Base-by-base conservation (phyloP, 176 grass and related monocot genomes). In the Pontederia crassipes region DNA sequence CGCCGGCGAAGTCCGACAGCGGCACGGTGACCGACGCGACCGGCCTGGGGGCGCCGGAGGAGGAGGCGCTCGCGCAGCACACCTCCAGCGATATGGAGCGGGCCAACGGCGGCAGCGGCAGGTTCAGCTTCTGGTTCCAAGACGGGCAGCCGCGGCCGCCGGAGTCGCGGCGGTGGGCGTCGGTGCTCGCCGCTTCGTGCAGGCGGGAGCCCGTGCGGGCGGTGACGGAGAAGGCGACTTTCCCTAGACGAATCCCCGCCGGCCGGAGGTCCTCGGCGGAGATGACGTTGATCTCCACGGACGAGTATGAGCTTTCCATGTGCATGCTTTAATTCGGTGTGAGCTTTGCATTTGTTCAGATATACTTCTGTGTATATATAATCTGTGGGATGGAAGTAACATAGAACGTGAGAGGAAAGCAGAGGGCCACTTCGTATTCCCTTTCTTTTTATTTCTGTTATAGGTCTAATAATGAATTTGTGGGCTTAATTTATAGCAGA, bases 71-170 rank as follows among this genome's bases (percentile, higher is more conserved):
- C 8, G 0, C 65, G 11, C 11, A 8, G 48, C 8, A 16, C 9
- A 68, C 65, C 51, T 55, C 65, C 65, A 68, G 51, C 65, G 51
- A 18, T 45, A 68, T 20, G 4, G 65, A 68, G 20, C 15, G 50
- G 28, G 28, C 14, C 28, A 29, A 45, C 10, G 65, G 15, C 4
- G 65, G 52, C 28, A 68, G 28, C 14, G 29, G 5, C 65, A 68
- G 10, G 15, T 28, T 2, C 14, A 68, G 28, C 65, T 55, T 68
- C 65, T 45, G 28, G 65, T 68, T 68, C 65, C 65, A 68, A 28
- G 16, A 12, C 0, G 65, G 65, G 29, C 45, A 68, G 29, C 65
- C 18, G 11, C 65, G 49, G n/a, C n/a, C n/a, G 29, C 29, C 29
- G 15, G 49, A 2, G 29, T 35, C 65, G 12, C 40, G 13, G 2